Evolutionary conservation across 345 rosid species (phyloP).

Genomic region (Eucalyptus regnans): DNA sequence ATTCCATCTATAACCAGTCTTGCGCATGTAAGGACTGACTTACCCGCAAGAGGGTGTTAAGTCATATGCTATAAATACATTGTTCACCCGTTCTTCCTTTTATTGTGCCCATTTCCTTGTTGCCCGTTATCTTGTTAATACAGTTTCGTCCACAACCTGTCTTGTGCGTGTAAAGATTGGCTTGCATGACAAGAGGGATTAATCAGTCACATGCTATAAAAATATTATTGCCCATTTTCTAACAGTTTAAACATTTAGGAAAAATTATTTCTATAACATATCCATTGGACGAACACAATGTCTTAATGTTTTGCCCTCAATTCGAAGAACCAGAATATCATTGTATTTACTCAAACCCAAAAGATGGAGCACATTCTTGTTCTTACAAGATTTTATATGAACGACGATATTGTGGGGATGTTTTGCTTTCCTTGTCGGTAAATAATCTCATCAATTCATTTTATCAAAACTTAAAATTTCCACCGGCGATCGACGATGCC

Average conservation of each 20-base stretch:
- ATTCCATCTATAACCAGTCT: not conserved
- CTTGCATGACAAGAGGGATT: not conserved
- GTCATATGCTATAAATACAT: not conserved
- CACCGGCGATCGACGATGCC: not conserved
- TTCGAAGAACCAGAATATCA: not conserved
- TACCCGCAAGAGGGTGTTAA: not conserved
- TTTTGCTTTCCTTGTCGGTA: not conserved
- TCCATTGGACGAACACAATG: not conserved
- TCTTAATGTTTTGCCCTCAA: not conserved
- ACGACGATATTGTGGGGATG: not conserved
- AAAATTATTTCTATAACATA: not conserved
- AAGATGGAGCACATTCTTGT: not conserved
- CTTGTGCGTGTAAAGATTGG: not conserved
- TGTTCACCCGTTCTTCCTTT: not conserved
- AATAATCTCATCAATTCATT: not conserved
- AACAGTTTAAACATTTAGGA: not conserved
- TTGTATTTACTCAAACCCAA: not conserved
- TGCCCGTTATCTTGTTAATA: not conserved
- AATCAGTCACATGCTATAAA: not conserved
- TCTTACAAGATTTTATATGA: not conserved
- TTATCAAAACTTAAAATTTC: not conserved
- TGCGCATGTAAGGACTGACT: not conserved
- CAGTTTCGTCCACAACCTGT: not conserved
- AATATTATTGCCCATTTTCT: not conserved
- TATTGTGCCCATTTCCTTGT: not conserved